Base-by-base conservation (phyloP, 306 rosid genomes). In the Gastrolobium bilobum region DNA sequence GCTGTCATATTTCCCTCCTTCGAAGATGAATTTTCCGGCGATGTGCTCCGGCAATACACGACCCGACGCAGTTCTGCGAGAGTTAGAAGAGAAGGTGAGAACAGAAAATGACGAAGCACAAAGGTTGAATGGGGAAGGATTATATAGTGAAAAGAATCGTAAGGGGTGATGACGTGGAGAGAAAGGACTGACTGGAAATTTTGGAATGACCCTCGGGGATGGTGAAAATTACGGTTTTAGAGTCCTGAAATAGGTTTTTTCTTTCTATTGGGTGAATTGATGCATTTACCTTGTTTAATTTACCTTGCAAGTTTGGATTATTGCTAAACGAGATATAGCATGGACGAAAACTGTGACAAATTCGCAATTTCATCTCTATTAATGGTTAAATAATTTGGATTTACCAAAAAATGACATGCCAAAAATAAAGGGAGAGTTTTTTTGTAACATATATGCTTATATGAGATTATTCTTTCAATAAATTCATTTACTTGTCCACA, bases 1-100 rank as follows among this genome's bases (percentile, higher is more conserved):
- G 83, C 50, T 84, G 73, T 84, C 91, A 93, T 93, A 0, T 63
- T 79, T 74, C 68, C 3, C 10, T 2, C 33, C 10, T 56, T 20
- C 50, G 48, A 50, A 6, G 42, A 4, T 15, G 43, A 59, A 42
- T 0, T 62, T 3, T 11, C 48, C 11, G 57, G 77, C 10, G 35
- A 53, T 7, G 40, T 35, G 5, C 10, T 75, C 46, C 33, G 3
- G 14, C 1, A 42, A 38, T 57, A 59, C 13, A 4, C 5, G 15
- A 47, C 54, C 75, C 68, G 44, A 63, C 9, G 8, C 38, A 1
- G 2, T 4, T 34, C 40, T 61, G 62, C 3, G 47, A 3, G 38
- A 11, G 7, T 43, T 1, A 14, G 29, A 43, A 3, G 78, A 14
- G 15, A 8, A 56, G 6, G 44, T 0, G 62, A 7, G 4, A 26